Conservation (phyloP, 345 rosid species). For the Lenwebbia sp. region DNA sequence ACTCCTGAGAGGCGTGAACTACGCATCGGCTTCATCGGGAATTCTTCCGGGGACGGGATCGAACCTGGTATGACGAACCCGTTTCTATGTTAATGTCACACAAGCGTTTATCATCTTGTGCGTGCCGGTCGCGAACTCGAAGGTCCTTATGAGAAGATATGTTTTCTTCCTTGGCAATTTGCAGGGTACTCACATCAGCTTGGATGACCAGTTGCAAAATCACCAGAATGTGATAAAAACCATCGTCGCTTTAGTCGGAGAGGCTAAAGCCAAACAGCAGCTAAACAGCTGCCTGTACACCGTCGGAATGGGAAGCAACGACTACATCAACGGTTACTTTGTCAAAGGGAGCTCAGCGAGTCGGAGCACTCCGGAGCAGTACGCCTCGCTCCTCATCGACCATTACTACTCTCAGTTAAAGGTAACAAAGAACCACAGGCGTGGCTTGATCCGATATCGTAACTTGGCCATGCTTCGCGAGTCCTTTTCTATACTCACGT, state of each 20-base stretch:
- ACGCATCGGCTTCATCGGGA: constrained; percentile 41
- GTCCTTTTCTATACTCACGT: not conserved
- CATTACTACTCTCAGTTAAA: constrained; percentile 7
- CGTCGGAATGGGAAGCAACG: constrained; percentile 27
- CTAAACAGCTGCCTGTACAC: constrained; percentile 23
- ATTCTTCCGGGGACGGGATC: constrained; percentile 23
- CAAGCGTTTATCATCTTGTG: not conserved
- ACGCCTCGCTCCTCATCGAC: constrained; percentile 5
- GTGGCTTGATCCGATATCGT: not conserved
- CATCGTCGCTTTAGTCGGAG: not conserved
- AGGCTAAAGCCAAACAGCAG: not conserved
- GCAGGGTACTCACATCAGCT: constrained; percentile 40
- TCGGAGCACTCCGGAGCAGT: not conserved
- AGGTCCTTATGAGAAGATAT: not conserved
- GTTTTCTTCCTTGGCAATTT: not conserved
- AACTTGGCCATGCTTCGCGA: not conserved
- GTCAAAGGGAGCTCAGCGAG: constrained; percentile 6
- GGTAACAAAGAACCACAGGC: constrained; percentile 1
- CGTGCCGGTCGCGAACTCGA: not conserved
- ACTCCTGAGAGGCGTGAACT: constrained; percentile 25
- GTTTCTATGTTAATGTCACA: too few species aligned
- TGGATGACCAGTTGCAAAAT: constrained; percentile 25
- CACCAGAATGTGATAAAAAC: constrained; percentile 6
- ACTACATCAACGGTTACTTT: constrained; percentile 34
- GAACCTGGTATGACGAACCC: constrained; percentile 2